Evolutionary conservation across 768 basidiomycete species (phyloP).

Genomic region (Leccinum rimulosum): DNA sequence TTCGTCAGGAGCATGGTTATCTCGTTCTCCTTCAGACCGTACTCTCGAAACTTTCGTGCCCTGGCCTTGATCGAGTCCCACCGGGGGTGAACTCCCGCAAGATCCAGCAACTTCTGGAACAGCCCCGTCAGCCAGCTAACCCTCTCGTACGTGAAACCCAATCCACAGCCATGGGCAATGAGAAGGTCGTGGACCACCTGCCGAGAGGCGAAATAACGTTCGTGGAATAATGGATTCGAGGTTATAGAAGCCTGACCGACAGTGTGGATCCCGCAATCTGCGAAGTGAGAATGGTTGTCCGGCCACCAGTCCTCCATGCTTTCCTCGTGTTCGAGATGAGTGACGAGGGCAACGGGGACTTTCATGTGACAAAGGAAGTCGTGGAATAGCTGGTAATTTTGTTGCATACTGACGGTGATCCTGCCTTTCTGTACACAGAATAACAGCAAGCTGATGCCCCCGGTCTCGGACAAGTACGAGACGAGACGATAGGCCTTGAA

Average conservation of each 20-base stretch:
- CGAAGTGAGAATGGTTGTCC: conserved; percentile 24
- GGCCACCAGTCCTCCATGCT: conserved; percentile 38
- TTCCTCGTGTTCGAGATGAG: conserved; percentile 35
- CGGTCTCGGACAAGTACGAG: conserved; percentile 25
- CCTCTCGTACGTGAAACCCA: conserved; percentile 22
- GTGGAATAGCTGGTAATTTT: conserved; percentile 33
- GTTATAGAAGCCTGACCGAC: conserved; percentile 36
- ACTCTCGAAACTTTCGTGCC: conserved; percentile 26
- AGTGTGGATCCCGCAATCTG: conserved; percentile 19
- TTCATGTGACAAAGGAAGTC: conserved; percentile 34
- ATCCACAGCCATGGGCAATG: conserved; percentile 14
- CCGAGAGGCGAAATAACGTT: conserved; percentile 26
- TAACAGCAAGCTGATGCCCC: conserved; percentile 41
- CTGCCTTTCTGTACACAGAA: conserved; percentile 37
- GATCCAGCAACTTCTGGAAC: conserved; percentile 23
- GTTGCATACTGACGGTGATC: conserved; percentile 26
- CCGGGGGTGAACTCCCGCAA: conserved; percentile 21
- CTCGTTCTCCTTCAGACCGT: conserved; percentile 25
- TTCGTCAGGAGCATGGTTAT: conserved; percentile 18
- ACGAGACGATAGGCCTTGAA: conserved; percentile 36
- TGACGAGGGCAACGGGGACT: conserved; percentile 33
- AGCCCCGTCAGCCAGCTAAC: conserved; percentile 25
- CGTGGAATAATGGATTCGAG: conserved; percentile 27
- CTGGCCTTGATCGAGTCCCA: conserved; percentile 21
- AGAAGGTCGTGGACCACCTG: conserved; percentile 23